Base-by-base conservation (phyloP, 208 protist species). In the Trypanosoma mega region DNA sequence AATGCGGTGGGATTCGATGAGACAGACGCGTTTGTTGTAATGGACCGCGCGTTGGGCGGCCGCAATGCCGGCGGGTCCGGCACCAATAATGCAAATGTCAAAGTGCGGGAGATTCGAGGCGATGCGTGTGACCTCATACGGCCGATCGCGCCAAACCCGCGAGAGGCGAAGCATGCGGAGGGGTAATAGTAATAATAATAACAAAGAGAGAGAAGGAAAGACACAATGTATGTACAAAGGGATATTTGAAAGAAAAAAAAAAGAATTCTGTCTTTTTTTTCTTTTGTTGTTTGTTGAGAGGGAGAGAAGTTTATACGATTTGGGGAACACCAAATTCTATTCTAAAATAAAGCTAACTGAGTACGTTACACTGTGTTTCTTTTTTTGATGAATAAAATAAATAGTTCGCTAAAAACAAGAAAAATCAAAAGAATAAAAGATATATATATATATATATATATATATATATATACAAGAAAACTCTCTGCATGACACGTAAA, bases 21-120 rank as follows among this genome's bases (percentile, higher is more conserved):
- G 59, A 55, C 80, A 87, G 24, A 92, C 85, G 1, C 69, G 70
- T 26, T 85, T 74, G 1, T 71, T 75, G 60, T 76, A 80, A 48
- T 75, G 58, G 3, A 79, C 63, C 12, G 77, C 84, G 0, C 77
- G 79, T 43, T 87, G 73, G 14, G 84, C 84, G 0, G 74, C 80
- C 0, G 84, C 62, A 8, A 85, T 59, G 33, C 84, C 84, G n/a
- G 64, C 84, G 0, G 84, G 80, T 12, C 84, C 84, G 26, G 63
- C 73, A 39, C 84, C 84, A 52, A 91, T 87, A 49, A 91, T 65
- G 47, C 84, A 91, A 2, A 91, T 55, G 45, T 91, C 80, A 37
- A 81, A 85, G 39, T 77, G 76, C 2, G 75, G 76, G 45, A 78
- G 74, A 39, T 68, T 76, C n/a, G 65, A 67, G n/a, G 63, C 56